A percentile compares a stretch with the other conserved stretches of the same genome.
phyloP scores from a whole-genome alignment of 768 basidiomycete genomes.

The Rhizopogon sp. region DNA sequence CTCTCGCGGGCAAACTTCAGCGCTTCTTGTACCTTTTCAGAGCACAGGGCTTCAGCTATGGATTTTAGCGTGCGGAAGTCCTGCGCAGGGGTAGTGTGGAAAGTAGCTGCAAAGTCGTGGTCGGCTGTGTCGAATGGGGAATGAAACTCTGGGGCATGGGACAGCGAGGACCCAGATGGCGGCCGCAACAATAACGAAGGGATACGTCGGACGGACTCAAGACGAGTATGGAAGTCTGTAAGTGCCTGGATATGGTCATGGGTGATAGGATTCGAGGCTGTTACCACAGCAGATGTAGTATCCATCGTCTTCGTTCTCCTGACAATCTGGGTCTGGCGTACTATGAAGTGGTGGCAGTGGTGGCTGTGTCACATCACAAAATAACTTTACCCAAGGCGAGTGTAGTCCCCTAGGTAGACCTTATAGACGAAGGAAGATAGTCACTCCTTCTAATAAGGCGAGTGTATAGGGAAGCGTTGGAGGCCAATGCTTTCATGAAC shows the following conservation, averaged over 20 bases:
- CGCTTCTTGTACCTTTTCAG: constrained; percentile 54
- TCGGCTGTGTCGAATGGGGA: constrained; percentile 24
- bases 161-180: constrained; percentile 21
- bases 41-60: constrained; percentile 42
- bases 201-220: constrained; percentile 41
- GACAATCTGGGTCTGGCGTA: neutral
- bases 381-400: no score
- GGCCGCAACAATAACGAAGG: constrained; percentile 41
- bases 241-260: constrained; percentile 43
- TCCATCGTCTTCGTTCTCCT: constrained; percentile 3
- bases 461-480: no score
- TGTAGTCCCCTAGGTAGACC: no score
- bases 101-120: constrained; percentile 24
- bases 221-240: constrained; percentile 38
- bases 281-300: neutral
- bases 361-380: no score
- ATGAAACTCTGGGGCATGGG: constrained; percentile 19
- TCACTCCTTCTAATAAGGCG: no score
- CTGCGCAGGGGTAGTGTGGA: constrained; percentile 22
- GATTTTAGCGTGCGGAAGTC: constrained; percentile 45
- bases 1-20: constrained; percentile 51
- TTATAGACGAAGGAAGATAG: no score
- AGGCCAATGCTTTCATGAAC: no score
- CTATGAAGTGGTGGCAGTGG: no score
- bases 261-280: constrained; percentile 19